Evolutionary conservation across 192 early-diverging fungal species (phyloP), one percentile per base, ranked within the genome.

Genomic region (Gorgonomyces haynaldii): DNA sequence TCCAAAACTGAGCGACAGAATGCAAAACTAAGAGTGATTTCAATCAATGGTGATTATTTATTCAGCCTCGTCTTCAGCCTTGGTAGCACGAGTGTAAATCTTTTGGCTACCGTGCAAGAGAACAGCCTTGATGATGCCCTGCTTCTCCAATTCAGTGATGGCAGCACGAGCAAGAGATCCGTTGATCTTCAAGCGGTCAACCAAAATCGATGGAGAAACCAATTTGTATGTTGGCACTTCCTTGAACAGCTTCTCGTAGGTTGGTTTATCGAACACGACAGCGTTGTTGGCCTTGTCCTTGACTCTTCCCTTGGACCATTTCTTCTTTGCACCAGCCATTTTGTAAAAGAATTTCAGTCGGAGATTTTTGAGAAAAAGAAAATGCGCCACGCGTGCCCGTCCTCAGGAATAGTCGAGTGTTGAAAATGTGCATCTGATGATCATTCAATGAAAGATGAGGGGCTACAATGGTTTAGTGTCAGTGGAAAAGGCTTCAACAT

Each of bases 211-310:
- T 53, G 89, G 92, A 10, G 92, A 90, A 60, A 99, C 87, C 69
- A 99, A 83, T 81, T 96, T 97, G 86, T 97, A 99, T 64, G 92
- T 87, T 55, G 91, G 96, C 12, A 92, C 94, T 75, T 99, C 96
- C 89, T 99, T 99, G 79, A 86, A 85, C 37, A 99, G 81, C 80
- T 90, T 92, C 60, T 96, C 94, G 65, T 94, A 91, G 54, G 94
- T 97, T 57, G 88, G 66, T 69, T 92, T 88, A 76, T 95, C 88
- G 61, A 99, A 87, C 69, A 84, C 69, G 61, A 99, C 94, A 65
- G 86, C 76, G 84, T 99, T 97, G 88, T 99, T 96, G 67, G 94
- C 85, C 88, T 97, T 97, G 69, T 99, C 96, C 89, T 97, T 96
- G 52, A 92, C 89, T 82, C 94, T 94, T 62, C 88, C 88, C 81